These are phyloP conservation scores for Eimeria maxima DNA, from an alignment of 169 alveolate genomes.

Conservation along the genomic window DNA sequence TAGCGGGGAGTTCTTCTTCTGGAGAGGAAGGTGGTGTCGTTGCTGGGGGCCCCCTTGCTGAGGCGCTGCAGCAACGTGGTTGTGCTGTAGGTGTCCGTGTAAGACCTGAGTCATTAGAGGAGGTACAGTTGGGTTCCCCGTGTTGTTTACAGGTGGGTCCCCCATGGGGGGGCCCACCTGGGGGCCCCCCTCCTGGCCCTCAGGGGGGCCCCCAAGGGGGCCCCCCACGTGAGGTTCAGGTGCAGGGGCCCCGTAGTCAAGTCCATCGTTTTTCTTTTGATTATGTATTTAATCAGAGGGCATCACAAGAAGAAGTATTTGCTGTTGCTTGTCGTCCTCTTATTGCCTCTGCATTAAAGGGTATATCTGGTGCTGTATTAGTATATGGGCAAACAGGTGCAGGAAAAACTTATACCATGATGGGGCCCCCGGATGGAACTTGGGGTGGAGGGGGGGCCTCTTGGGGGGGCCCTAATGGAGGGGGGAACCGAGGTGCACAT, in stretches of 20 bases:
- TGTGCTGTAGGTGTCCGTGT: slow-evolving; percentile 72
- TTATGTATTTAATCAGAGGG: slow-evolving; percentile 86
- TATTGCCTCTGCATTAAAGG: slow-evolving; percentile 90
- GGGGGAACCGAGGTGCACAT: neutral
- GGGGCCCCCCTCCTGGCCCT: too few species aligned
- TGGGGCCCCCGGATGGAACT: slow-evolving; percentile 26
- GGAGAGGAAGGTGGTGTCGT: neutral
- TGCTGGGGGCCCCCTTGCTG: slow-evolving; percentile 13
- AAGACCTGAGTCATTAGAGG: slow-evolving; percentile 67
- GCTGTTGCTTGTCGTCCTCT: slow-evolving; percentile 88
- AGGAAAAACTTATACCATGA: neutral
- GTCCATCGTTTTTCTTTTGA: slow-evolving; percentile 86
- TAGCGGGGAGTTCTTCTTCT: neutral
- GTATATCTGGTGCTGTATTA: slow-evolving; percentile 94
- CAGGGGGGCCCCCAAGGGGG: neutral
- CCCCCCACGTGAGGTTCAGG: neutral
- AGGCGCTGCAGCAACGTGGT: slow-evolving; percentile 39
- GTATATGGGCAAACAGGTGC: slow-evolving; percentile 95
- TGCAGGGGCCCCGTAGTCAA: neutral
- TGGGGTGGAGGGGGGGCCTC: too few species aligned
- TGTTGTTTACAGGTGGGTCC: neutral
- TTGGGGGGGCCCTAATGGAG: neutral
- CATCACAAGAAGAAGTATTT: slow-evolving; percentile 89
- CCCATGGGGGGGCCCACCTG: neutral
- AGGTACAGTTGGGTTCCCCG: slow-evolving; percentile 48